A percentile compares a stretch with the other conserved stretches of the same genome.
phyloP scores from a whole-genome alignment of 2,329 filamentous ascomycete species.

The Gaeumannomyces tritici region DNA sequence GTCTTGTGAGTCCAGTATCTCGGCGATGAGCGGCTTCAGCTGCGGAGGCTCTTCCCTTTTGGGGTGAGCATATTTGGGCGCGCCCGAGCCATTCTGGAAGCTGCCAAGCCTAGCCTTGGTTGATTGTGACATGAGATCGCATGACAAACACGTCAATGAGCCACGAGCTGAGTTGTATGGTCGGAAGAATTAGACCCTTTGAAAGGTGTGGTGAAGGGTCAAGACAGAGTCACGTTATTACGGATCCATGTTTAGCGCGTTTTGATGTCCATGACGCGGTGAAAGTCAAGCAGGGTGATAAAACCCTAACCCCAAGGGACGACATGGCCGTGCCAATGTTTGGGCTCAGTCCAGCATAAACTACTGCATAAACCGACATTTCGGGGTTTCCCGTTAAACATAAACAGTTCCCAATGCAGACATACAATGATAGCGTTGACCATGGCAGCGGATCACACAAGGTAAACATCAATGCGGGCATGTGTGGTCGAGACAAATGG shows the following conservation, averaged over 20 bases:
- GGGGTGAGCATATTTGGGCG: background rate
- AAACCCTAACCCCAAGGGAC: no score
- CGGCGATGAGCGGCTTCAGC: slow-evolving; percentile 31
- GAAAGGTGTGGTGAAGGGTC: no score
- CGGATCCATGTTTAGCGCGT: no score
- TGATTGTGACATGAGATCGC: background rate
- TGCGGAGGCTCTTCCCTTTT: background rate
- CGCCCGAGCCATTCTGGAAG: background rate
- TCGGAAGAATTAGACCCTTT: slow-evolving; percentile 10
- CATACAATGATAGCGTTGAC: background rate
- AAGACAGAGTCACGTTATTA: no score
- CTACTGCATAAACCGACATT: no score
- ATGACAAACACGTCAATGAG: background rate
- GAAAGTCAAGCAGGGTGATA: no score
- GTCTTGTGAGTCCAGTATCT: slow-evolving; percentile 37
- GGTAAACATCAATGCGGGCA: no score
- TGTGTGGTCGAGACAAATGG: background rate
- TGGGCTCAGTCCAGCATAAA: no score
- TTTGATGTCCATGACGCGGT: no score
- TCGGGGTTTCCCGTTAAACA: no score
- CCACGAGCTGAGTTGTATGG: background rate
- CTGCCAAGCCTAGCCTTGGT: background rate
- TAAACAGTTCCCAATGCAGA: background rate
- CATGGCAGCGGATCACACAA: no score
- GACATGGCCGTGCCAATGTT: no score